A percentile compares a stretch with the other conserved stretches of the same genome.
Evolutionary conservation across 1,139 yeast species (phyloP).

Genomic region (Pneumocystis sp.): DNA sequence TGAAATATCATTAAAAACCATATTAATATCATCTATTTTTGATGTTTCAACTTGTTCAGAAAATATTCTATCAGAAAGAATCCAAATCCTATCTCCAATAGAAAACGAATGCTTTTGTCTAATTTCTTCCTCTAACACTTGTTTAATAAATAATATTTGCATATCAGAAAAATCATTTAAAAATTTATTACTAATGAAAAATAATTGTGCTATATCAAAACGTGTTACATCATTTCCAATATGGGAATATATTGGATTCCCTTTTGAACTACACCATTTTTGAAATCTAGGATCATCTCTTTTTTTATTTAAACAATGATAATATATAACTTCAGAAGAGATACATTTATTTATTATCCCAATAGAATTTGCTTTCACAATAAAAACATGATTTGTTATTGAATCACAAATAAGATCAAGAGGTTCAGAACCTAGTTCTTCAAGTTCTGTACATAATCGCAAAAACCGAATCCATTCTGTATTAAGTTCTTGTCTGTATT

Average conservation of each 20-base stretch:
- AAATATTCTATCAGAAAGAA: background rate
- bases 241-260: background rate
- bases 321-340: background rate
- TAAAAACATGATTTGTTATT: background rate
- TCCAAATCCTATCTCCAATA: background rate
- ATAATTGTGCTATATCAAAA: background rate
- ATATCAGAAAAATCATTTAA: background rate
- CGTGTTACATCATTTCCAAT: background rate
- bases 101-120: conserved; percentile 1
- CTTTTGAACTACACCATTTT: background rate
- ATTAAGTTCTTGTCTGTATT: conserved; percentile 1
- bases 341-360: background rate
- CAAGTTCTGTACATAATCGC: conserved; percentile 3
- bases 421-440: background rate
- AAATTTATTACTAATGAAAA: background rate
- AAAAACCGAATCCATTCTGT: conserved; percentile 1
- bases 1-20: background rate
- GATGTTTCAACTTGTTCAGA: background rate
- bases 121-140: background rate
- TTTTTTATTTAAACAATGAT: background rate
- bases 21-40: background rate
- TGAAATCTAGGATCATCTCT: conserved; percentile 1
- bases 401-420: background rate
- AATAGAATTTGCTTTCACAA: background rate
- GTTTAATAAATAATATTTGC: background rate